Percentiles rank a stretch among this genome's conserved stretches.
Evolutionary conservation across 352 stramenopile genomes (phyloP).

Genomic region (Elongisporangium prolatum): DNA sequence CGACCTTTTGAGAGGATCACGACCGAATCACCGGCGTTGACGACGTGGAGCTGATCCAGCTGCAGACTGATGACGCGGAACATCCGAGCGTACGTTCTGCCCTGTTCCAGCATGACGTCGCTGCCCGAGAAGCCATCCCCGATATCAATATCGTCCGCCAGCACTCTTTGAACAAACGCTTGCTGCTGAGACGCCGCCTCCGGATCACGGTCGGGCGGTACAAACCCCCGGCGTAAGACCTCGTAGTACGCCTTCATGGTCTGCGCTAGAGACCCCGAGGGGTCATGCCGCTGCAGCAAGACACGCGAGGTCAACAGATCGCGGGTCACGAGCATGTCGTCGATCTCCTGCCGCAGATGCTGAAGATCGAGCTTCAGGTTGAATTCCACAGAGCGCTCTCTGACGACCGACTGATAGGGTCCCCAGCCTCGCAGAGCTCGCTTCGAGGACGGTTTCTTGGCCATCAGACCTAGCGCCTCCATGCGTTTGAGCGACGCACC

Average conservation of each 20-base stretch:
- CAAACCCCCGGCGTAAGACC: not conserved
- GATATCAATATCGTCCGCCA: slow-evolving; percentile 21
- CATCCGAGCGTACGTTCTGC: slow-evolving; percentile 9
- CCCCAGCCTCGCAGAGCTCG: not conserved
- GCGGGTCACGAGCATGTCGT: not conserved
- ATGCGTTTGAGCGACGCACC: not conserved
- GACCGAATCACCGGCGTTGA: slow-evolving; percentile 10
- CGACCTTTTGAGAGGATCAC: slow-evolving; percentile 7
- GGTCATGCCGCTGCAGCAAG: not conserved
- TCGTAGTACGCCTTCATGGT: not conserved
- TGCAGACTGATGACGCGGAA: slow-evolving; percentile 10
- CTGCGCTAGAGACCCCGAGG: not conserved
- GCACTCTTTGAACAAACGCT: slow-evolving; percentile 17
- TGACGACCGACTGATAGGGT: not conserved
- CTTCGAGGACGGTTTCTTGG: not conserved
- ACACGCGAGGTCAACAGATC: not conserved
- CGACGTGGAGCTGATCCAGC: slow-evolving; percentile 5
- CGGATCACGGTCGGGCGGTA: not conserved
- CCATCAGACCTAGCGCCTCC: not conserved
- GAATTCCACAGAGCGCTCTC: not conserved
- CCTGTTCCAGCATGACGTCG: slow-evolving; percentile 11
- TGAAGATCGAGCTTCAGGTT: not conserved
- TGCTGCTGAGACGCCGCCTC: slow-evolving; percentile 5
- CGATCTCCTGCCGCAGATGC: not conserved
- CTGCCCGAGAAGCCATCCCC: slow-evolving; percentile 11